These are phyloP conservation scores for Ogataea populi-albae DNA, from an alignment of 805 yeast genomes.

Conservation along the genomic window DNA sequence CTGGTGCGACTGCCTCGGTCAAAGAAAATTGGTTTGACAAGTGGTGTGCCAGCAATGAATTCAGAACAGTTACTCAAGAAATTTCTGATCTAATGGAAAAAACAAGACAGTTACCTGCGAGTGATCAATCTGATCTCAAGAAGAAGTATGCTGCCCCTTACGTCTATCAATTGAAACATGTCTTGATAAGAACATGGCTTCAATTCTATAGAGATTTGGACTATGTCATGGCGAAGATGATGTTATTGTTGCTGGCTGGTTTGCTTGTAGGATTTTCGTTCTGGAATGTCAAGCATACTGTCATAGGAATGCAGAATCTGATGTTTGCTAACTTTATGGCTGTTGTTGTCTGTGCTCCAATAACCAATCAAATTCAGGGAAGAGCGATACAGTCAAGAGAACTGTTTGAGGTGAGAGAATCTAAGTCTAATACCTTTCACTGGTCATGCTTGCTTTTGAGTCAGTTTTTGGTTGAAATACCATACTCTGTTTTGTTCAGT, in stretches of 20 bases:
- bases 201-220: slow-evolving; percentile 49
- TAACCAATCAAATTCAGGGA: slow-evolving; percentile 63
- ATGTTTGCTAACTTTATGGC: slow-evolving; percentile 51
- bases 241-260: slow-evolving; percentile 38
- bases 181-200: slow-evolving; percentile 36
- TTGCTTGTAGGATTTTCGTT: slow-evolving; percentile 57
- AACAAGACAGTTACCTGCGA: slow-evolving; percentile 10
- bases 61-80: slow-evolving; percentile 24
- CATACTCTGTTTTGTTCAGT: slow-evolving; percentile 49
- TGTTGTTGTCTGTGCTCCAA: slow-evolving; percentile 55
- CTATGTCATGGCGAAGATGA: slow-evolving; percentile 47
- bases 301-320: slow-evolving; percentile 58
- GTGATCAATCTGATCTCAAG: slow-evolving; percentile 15
- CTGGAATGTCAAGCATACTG: slow-evolving; percentile 52
- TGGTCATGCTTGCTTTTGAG: slow-evolving; percentile 60
- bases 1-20: slow-evolving; percentile 69
- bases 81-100: slow-evolving; percentile 28
- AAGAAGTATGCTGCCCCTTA: slow-evolving; percentile 46
- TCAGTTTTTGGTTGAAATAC: slow-evolving; percentile 56
- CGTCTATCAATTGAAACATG: slow-evolving; percentile 34
- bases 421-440: slow-evolving; percentile 68
- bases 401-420: slow-evolving; percentile 67
- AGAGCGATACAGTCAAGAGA: slow-evolving; percentile 57
- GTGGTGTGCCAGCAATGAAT: slow-evolving; percentile 45
- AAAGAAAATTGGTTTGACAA: slow-evolving; percentile 59